Base-by-base conservation (phyloP, 495 filamentous ascomycete species). In the Neurospora sp. region DNA sequence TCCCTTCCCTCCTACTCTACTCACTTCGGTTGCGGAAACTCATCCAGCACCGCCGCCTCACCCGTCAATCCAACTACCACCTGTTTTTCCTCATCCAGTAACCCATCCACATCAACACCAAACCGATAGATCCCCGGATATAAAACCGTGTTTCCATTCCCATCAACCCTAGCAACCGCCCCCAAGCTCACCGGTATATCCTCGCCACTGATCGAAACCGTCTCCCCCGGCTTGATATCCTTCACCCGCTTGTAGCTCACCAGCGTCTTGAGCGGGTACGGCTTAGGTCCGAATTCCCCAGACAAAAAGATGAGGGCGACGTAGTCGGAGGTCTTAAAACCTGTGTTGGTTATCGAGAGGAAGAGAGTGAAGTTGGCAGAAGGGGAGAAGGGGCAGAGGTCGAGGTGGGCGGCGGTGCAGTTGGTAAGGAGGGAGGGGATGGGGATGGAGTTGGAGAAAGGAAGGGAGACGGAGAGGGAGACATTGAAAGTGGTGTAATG, bases 61-160 rank as follows among this genome's bases (percentile, higher is more conserved):
- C 86, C 85, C 10, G 74, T 78, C 70, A 88, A 74, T 22, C 74
- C 79, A 73, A 87, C 84, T 35, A 76, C 79, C 71, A 79, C 75
- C 40, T 59, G 73, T 16, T 75, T 74, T 79, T 75, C 20, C 78
- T 27, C 59, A 20, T 37, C 68, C 40, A 69, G 9, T 17, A 9
- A n/a, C 35, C 70, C 69, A 65, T 91, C 89, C 73, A 92, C 71
- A 90, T 74, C 39, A 85, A 79, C 20, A 59, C 1, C 20, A 72
- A 91, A 48, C 39, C 82, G 82, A 75, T 92, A 92, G 1, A 78
- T 76, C 0, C 90, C 90, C 1, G 90, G 89, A 75, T 89, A 91
- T 65, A 92, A 68, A 38, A 89, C 82, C 53, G 79, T 78, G 74
- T 90, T 86, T 0, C 90, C 90, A 2, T 72, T 73, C 40, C 83